phyloP scores from a whole-genome alignment of 129 eudicot genomes.

The Logfia minima region DNA sequence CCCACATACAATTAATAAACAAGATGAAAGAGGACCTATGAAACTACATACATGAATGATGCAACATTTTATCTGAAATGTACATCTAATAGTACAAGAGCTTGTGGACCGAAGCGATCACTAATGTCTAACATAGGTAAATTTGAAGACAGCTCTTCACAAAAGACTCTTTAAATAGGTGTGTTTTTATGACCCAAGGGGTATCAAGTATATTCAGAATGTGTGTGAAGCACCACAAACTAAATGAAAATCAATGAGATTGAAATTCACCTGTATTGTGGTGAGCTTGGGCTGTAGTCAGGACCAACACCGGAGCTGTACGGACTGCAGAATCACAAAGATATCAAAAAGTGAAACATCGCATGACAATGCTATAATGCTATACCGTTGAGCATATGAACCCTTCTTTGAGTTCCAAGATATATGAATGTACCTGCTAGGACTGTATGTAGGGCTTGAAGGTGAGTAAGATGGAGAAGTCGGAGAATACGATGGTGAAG shows the following conservation, averaged over 20 bases:
- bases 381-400: not conserved
- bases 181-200: not conserved
- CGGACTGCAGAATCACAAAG: conserved; percentile 53
- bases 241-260: not conserved
- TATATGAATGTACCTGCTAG: conserved; percentile 70
- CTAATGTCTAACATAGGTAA: not conserved
- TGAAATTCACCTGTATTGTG: conserved; percentile 72
- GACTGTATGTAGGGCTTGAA: conserved; percentile 93
- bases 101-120: not conserved
- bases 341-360: not conserved
- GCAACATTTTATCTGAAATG: not conserved
- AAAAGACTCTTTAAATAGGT: not conserved
- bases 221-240: not conserved
- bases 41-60: not conserved
- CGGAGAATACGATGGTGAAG: conserved; percentile 92
- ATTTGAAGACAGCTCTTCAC: not conserved
- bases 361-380: not conserved
- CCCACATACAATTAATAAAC: not conserved
- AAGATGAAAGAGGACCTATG: not conserved
- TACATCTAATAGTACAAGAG: not conserved
- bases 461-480: conserved; percentile 98
- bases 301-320: conserved; percentile 65
- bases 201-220: not conserved
- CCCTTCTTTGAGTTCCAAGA: not conserved
- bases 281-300: conserved; percentile 87